Evolutionary conservation across 371 early-diverging fungal species (phyloP).

Genomic region (Syncephalastrum racemosum): DNA sequence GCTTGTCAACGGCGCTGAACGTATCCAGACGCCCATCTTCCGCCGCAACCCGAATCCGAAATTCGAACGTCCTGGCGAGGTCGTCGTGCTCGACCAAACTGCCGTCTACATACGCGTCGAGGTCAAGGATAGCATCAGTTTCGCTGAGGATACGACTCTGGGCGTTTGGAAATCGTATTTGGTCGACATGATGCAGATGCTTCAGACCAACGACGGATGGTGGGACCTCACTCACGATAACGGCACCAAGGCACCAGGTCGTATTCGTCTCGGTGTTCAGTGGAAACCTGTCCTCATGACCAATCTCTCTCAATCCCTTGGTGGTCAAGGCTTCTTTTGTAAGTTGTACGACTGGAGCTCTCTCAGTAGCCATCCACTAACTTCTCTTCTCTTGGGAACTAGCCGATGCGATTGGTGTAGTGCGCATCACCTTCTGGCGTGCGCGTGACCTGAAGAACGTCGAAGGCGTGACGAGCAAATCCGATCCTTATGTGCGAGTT

Average conservation of each 20-base stretch:
- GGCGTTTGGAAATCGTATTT: constrained; percentile 34
- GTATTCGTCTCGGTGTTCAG: constrained; percentile 47
- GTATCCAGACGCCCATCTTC: constrained; percentile 36
- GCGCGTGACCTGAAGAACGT: constrained; percentile 71
- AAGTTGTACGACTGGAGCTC: constrained; percentile 11
- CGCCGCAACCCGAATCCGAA: constrained; percentile 48
- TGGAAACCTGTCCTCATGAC: constrained; percentile 61
- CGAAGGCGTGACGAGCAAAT: constrained; percentile 59
- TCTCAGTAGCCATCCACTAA: background rate
- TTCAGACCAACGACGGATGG: constrained; percentile 40
- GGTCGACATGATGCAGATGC: constrained; percentile 34
- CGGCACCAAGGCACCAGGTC: constrained; percentile 31
- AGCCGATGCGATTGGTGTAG: constrained; percentile 76
- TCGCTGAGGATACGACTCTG: constrained; percentile 34
- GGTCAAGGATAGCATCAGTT: constrained; percentile 41
- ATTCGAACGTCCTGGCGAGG: constrained; percentile 50
- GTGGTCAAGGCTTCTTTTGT: constrained; percentile 39
- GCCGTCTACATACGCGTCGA: constrained; percentile 35
- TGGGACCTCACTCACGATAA: constrained; percentile 34
- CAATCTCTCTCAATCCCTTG: constrained; percentile 36
- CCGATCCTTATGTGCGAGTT: constrained; percentile 81
- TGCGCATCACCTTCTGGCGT: constrained; percentile 73
- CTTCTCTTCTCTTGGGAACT: background rate
- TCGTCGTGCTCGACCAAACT: constrained; percentile 50
- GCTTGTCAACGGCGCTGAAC: constrained; percentile 45